Evolutionary conservation across 306 rosid species (phyloP).

Genomic region (Arachis hypogaea): DNA sequence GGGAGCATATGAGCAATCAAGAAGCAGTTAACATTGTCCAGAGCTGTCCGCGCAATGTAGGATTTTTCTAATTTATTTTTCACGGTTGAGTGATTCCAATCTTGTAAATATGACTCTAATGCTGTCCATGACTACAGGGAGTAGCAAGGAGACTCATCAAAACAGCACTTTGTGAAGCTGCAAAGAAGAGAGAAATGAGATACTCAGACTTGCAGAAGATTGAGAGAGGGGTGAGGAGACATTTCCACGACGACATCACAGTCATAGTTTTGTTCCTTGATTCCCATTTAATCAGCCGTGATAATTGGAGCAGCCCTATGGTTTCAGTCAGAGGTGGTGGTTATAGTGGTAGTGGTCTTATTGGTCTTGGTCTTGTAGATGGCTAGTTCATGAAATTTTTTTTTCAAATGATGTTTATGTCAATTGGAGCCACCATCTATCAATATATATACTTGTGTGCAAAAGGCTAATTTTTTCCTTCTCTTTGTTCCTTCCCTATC

Average conservation of each 20-base stretch:
- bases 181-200: conserved; percentile 97
- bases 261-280: conserved; percentile 87
- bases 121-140: conserved; percentile 58
- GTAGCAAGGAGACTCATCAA: conserved; percentile 75
- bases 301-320: conserved; percentile 52
- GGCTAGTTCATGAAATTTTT: conserved; percentile 49
- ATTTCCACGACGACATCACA: conserved; percentile 95
- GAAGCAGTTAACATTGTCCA: conserved; percentile 90
- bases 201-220: conserved; percentile 89
- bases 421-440: conserved; percentile 35
- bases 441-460: conserved; percentile 22
- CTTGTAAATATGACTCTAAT: neutral
- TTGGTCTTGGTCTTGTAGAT: conserved; percentile 5
- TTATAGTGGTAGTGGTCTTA: conserved; percentile 44
- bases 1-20: conserved; percentile 93
- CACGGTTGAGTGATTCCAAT: neutral
- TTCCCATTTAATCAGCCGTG: conserved; percentile 56
- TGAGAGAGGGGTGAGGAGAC: conserved; percentile 93
- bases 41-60: conserved; percentile 73
- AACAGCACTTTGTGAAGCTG: conserved; percentile 82
- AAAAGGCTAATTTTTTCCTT: conserved; percentile 30
- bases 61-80: conserved; percentile 44
- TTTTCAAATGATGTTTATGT: neutral
- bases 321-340: conserved; percentile 73
- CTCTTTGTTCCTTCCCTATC: neutral